Evolutionary conservation across 176 grass and related monocot species (phyloP).

Genomic region (Paspalum notatum): DNA sequence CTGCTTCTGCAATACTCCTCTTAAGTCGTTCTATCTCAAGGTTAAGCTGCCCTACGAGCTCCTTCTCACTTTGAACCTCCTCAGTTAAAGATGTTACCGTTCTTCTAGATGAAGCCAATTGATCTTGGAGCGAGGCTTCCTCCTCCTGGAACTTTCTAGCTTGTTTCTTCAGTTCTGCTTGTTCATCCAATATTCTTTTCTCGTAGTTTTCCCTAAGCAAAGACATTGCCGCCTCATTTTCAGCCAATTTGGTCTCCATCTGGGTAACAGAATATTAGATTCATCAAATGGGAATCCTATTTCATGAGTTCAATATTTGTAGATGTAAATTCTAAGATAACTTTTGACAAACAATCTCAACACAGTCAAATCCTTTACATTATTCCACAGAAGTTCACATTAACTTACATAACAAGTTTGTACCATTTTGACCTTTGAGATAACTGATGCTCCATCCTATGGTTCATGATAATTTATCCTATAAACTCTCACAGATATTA

Average conservation of each 20-base stretch:
- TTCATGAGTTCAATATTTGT: constrained; percentile 2
- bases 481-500: background rate
- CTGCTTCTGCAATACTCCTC: constrained; percentile 49
- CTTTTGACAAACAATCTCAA: constrained; percentile 9
- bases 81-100: constrained; percentile 59
- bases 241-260: constrained; percentile 81
- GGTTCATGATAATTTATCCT: background rate
- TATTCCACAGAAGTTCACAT: constrained; percentile 1
- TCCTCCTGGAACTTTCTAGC: constrained; percentile 67
- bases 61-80: constrained; percentile 68
- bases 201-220: constrained; percentile 81
- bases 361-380: background rate
- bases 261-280: constrained; percentile 38
- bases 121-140: constrained; percentile 60
- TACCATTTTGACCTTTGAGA: constrained; percentile 4
- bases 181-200: constrained; percentile 60
- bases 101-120: constrained; percentile 60
- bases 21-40: constrained; percentile 59
- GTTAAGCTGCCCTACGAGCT: constrained; percentile 64
- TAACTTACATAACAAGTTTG: background rate
- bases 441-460: constrained; percentile 6
- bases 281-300: constrained; percentile 18
- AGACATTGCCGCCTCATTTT: constrained; percentile 73
- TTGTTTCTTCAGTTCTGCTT: constrained; percentile 67
- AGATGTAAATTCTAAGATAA: constrained; percentile 22